Conservation (phyloP, 2,329 filamentous ascomycete genomes). For the Arthrocladium fulminans region DNA sequence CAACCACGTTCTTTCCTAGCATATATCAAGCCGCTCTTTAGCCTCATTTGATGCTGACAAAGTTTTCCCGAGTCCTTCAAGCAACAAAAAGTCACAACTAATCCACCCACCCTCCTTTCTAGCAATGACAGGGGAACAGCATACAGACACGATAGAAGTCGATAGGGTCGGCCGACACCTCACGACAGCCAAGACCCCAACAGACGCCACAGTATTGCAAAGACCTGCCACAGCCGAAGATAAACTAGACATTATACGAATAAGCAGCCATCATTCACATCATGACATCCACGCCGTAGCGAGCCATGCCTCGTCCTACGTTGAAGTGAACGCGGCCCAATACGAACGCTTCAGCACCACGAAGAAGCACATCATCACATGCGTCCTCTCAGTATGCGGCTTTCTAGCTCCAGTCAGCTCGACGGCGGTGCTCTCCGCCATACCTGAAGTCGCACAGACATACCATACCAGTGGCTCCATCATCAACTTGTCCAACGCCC, state of each 20-base stretch:
- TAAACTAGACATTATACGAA: constrained; percentile 22
- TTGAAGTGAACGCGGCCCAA: constrained; percentile 41
- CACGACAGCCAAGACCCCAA: constrained; percentile 7
- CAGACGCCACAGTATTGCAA: constrained; percentile 7
- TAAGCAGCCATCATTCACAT: constrained; percentile 28
- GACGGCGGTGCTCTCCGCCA: constrained; percentile 63
- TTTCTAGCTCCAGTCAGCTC: constrained; percentile 68
- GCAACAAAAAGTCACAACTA: neutral
- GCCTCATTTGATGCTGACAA: neutral
- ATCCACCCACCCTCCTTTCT: neutral
- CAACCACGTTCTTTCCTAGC: neutral
- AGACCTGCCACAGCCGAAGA: constrained; percentile 7
- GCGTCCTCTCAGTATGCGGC: constrained; percentile 62
- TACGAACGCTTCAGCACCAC: constrained; percentile 56
- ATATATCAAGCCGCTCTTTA: neutral
- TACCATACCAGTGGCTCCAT: constrained; percentile 58
- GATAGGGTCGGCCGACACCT: constrained; percentile 6
- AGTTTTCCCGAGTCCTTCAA: neutral
- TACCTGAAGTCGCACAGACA: constrained; percentile 61
- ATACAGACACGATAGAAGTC: constrained; percentile 13
- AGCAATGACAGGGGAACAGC: constrained; percentile 19
- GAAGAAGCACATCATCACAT: constrained; percentile 59
- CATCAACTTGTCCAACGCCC: constrained; percentile 64
- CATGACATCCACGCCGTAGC: constrained; percentile 20
- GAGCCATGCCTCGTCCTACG: constrained; percentile 15